A percentile compares a stretch with the other conserved stretches of the same genome.
These are phyloP conservation scores for Ophiocordyceps camponoti-saundersi DNA, from an alignment of 2,329 filamentous ascomycete genomes.

Conservation along the genomic window DNA sequence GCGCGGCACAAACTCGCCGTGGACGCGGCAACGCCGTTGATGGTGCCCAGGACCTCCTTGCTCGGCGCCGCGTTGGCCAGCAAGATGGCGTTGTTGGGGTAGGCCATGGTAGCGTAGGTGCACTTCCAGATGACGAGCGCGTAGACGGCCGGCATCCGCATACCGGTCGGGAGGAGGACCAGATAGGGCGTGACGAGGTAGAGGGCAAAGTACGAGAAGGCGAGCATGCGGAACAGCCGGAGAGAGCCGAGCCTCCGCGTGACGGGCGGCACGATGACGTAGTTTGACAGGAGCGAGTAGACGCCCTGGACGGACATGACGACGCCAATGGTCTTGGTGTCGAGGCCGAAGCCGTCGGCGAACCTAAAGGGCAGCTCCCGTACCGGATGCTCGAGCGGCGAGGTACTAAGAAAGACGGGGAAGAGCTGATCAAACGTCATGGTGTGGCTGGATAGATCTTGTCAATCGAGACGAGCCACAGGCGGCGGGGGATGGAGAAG, in stretches of 20 bases:
- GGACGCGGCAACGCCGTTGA: slow-evolving; percentile 85
- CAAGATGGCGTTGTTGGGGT: slow-evolving; percentile 79
- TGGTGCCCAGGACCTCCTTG: slow-evolving; percentile 68
- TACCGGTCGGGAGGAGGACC: slow-evolving; percentile 56
- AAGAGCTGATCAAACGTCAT: slow-evolving; percentile 93
- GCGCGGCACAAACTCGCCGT: slow-evolving; percentile 79
- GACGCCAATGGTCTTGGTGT: slow-evolving; percentile 69
- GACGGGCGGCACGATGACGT: slow-evolving; percentile 68
- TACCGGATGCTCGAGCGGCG: slow-evolving; percentile 29
- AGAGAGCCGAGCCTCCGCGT: slow-evolving; percentile 62
- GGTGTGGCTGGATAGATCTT: slow-evolving; percentile 50
- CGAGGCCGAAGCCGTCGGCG: slow-evolving; percentile 66
- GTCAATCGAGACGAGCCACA: not conserved
- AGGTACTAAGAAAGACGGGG: slow-evolving; percentile 75
- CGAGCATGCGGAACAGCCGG: slow-evolving; percentile 64
- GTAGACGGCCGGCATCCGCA: slow-evolving; percentile 63
- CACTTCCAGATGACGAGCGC: slow-evolving; percentile 77
- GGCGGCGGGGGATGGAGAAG: too few species aligned
- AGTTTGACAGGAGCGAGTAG: slow-evolving; percentile 76
- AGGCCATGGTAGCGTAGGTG: slow-evolving; percentile 78
- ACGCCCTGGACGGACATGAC: slow-evolving; percentile 79
- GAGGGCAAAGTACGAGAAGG: slow-evolving; percentile 69
- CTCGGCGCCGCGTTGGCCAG: slow-evolving; percentile 78
- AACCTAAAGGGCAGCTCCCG: slow-evolving; percentile 70
- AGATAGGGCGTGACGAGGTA: slow-evolving; percentile 84